Evolutionary conservation across 1,284 basidiomycete species (phyloP), one percentile per base, ranked within the genome.

Genomic region (Cutaneotrichosporon cutaneum): DNA sequence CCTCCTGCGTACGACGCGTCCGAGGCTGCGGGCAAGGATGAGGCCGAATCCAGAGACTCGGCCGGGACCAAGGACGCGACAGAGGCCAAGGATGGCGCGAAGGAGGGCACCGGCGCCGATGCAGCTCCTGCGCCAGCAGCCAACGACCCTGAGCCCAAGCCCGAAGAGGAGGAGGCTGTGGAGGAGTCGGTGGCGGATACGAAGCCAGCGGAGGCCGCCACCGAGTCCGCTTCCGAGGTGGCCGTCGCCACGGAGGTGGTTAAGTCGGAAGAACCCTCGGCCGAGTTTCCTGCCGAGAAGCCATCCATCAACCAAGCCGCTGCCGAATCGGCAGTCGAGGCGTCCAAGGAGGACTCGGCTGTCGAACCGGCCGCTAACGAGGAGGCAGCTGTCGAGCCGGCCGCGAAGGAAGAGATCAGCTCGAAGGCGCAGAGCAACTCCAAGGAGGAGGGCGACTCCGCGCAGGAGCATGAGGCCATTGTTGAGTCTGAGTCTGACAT

Each of bases 141-240:
- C 7, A 35, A 18, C 4, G 14, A 14, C 14, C 7, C 30, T 13
- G 24, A 16, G 35, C 22, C 50, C 26, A 58, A 52, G 36, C 18
- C 50, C 16, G 51, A 21, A 10, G 56, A 56, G 22, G 51, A 56
- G 36, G 54, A 32, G n/a, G 57, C 54, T n/a, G n/a, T n/a, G 8
- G 63, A 63, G 53, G 54, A 59, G 33, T 42, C 54, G n/a, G 45
- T 30, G 18, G 32, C 44, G 14, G 45, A 48, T 22, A 44, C 59
- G 24, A 53, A 53, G 30, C 56, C 50, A 47, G 54, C 55, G 21
- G 61, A 56, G 26, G n/a, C n/a, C n/a, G n/a, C n/a, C n/a, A n/a
- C n/a, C n/a, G n/a, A n/a, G n/a, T n/a, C n/a, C n/a, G n/a, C n/a
- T n/a, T n/a, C n/a, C n/a, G n/a, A n/a, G n/a, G n/a, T n/a, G n/a